These are phyloP conservation scores for Trichoderma simmonsii DNA, from an alignment of 2,329 filamentous ascomycete species.

Conservation along the genomic window DNA sequence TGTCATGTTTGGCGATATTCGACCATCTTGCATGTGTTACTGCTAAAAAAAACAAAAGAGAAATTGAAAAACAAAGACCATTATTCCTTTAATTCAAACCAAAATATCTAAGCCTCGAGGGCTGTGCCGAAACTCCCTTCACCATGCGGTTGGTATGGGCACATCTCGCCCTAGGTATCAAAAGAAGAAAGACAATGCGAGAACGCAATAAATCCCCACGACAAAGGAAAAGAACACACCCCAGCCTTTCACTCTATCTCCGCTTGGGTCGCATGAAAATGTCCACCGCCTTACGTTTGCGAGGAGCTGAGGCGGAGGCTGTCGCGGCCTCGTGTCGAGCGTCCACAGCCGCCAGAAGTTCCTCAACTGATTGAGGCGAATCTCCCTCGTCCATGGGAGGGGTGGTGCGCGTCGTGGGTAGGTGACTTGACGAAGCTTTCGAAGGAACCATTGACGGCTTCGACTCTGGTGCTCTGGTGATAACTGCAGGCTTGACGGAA, in stretches of 20 bases:
- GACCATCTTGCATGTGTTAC: background rate
- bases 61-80: background rate
- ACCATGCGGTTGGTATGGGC: conserved; percentile 1
- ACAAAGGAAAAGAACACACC: background rate
- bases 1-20: background rate
- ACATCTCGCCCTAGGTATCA: conserved; percentile 8
- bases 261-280: conserved; percentile 53
- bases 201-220: background rate
- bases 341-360: background rate
- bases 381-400: background rate
- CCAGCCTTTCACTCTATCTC: conserved; percentile 18
- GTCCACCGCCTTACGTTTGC: conserved; percentile 46
- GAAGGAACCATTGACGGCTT: background rate
- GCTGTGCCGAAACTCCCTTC: conserved; percentile 12
- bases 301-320: conserved; percentile 10
- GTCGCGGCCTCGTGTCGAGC: background rate
- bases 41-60: background rate
- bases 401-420: background rate
- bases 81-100: background rate
- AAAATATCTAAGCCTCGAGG: background rate
- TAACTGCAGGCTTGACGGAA: background rate
- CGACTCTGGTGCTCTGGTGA: background rate
- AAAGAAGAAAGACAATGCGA: background rate
- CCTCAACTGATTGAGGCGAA: background rate
- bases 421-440: background rate